Conservation (phyloP, 306 rosid species). For the Astragalus membranaceus region DNA sequence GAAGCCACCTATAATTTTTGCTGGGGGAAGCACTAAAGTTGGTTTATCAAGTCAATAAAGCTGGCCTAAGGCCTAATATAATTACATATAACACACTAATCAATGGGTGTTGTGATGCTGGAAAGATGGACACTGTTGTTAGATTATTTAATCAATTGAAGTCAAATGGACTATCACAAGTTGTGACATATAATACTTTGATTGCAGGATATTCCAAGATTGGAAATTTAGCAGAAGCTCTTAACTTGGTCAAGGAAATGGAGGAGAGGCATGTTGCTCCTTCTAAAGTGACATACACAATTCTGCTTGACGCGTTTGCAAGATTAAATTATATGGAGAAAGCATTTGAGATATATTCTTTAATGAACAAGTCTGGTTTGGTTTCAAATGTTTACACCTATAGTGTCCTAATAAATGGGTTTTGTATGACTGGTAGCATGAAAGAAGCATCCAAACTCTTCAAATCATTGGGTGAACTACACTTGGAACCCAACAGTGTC, state of each 20-base stretch:
- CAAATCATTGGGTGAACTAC: slow-evolving; percentile 42
- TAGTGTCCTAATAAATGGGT: slow-evolving; percentile 67
- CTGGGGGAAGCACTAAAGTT: too few species aligned
- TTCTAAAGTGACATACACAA: slow-evolving; percentile 67
- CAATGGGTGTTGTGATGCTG: too few species aligned
- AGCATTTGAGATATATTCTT: slow-evolving; percentile 48
- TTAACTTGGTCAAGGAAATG: slow-evolving; percentile 61
- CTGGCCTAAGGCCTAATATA: too few species aligned
- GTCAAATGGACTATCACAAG: too few species aligned
- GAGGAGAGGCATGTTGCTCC: slow-evolving; percentile 54
- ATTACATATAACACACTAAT: too few species aligned
- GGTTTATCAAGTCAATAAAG: too few species aligned
- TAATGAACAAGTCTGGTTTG: slow-evolving; percentile 63
- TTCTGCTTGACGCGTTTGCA: slow-evolving; percentile 47
- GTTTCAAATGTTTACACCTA: slow-evolving; percentile 52
- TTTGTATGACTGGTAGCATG: slow-evolving; percentile 54
- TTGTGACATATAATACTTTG: slow-evolving; percentile 61
- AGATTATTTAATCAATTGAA: too few species aligned
- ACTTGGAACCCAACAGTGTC: slow-evolving; percentile 53
- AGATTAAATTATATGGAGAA: slow-evolving; percentile 38
- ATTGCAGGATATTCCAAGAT: slow-evolving; percentile 47
- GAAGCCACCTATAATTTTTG: too few species aligned
- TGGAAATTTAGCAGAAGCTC: slow-evolving; percentile 40
- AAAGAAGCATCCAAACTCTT: slow-evolving; percentile 56
- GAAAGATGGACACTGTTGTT: too few species aligned